Conservation (phyloP, 768 basidiomycete genomes). For the Astraeus odoratus region DNA sequence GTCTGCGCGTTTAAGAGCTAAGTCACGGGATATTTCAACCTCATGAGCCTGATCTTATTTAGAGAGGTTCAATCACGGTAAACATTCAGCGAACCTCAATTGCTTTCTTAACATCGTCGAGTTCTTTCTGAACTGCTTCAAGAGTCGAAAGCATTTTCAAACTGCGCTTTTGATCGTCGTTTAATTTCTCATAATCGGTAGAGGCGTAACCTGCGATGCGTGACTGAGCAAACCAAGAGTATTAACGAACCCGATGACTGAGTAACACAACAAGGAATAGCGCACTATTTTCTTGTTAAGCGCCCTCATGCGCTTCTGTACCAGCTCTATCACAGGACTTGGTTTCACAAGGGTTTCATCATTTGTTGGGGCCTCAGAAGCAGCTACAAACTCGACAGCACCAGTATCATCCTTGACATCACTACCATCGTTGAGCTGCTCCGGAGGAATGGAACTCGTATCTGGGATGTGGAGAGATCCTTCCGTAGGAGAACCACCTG, state of each 20-base stretch:
- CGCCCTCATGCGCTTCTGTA: constrained; percentile 71
- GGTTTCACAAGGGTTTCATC: constrained; percentile 44
- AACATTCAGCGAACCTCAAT: constrained; percentile 59
- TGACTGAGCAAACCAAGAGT: constrained; percentile 36
- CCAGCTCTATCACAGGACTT: constrained; percentile 71
- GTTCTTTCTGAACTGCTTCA: constrained; percentile 74
- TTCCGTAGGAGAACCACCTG: constrained; percentile 40
- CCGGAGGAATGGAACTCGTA: constrained; percentile 37
- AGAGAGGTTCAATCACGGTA: background rate
- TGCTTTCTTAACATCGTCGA: constrained; percentile 77
- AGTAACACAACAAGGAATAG: constrained; percentile 13
- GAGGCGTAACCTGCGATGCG: constrained; percentile 68
- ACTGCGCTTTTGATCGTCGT: constrained; percentile 79
- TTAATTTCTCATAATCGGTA: constrained; percentile 63
- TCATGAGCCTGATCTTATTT: constrained; percentile 47
- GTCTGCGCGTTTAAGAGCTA: constrained; percentile 48
- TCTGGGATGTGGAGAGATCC: constrained; percentile 36
- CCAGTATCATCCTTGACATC: constrained; percentile 43
- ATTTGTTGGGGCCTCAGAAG: constrained; percentile 33
- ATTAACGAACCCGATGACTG: constrained; percentile 7
- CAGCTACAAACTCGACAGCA: constrained; percentile 39
- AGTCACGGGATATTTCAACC: constrained; percentile 51
- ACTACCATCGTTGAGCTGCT: constrained; percentile 41
- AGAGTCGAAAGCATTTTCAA: constrained; percentile 67
- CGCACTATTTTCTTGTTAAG: constrained; percentile 81